Percentiles rank a stretch among this genome's conserved stretches.
Evolutionary conservation across 495 filamentous ascomycete species (phyloP).

Genomic region (Neurospora intermedia): DNA sequence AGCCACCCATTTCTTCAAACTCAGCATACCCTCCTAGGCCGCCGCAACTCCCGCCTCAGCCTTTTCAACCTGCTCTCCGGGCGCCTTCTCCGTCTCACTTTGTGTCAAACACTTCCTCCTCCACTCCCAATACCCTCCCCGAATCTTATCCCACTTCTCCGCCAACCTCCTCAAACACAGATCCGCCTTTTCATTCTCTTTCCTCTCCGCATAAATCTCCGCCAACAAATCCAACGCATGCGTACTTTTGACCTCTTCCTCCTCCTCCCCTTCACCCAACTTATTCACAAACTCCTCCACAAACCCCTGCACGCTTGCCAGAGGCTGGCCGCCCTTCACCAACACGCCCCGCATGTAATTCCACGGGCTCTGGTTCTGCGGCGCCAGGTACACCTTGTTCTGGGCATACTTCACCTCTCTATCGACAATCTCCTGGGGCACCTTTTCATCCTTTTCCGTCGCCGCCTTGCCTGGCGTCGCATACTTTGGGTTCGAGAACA

Average conservation of each 20-base stretch:
- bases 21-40: neutral
- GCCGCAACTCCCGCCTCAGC: neutral
- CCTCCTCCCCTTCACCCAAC: constrained; percentile 30
- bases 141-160: constrained; percentile 81
- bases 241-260: constrained; percentile 53
- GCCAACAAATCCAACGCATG: constrained; percentile 89
- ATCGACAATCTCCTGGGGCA: constrained; percentile 54
- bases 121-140: constrained; percentile 89
- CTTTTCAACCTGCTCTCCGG: neutral
- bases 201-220: constrained; percentile 61
- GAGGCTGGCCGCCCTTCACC: constrained; percentile 46
- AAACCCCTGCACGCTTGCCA: constrained; percentile 54
- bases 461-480: constrained; percentile 37
- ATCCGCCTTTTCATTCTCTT: constrained; percentile 46
- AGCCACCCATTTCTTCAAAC: neutral
- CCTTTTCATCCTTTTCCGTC: constrained; percentile 34
- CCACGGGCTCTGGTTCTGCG: constrained; percentile 92
- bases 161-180: constrained; percentile 61
- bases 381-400: constrained; percentile 60
- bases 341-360: constrained; percentile 76
- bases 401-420: constrained; percentile 65
- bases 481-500: constrained; percentile 56
- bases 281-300: constrained; percentile 50
- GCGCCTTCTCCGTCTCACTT: neutral
- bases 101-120: constrained; percentile 34